phyloP scores from a whole-genome alignment of 2,329 filamentous ascomycete genomes.

The Penicillium italicum region DNA sequence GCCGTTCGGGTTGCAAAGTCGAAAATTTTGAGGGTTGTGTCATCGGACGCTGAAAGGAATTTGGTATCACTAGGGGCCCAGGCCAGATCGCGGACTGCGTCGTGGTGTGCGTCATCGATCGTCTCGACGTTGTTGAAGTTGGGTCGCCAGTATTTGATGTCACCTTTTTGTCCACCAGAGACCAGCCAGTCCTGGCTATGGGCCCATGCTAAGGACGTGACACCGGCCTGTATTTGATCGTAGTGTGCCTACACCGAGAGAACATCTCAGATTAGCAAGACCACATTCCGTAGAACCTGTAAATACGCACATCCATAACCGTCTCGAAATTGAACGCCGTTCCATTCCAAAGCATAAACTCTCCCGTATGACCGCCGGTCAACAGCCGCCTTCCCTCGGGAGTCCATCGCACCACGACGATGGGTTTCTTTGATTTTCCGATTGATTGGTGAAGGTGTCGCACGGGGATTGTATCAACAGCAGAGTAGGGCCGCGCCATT shows the following conservation, averaged over 20 bases:
- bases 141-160: constrained; percentile 97
- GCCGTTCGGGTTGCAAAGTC: constrained; percentile 85
- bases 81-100: constrained; percentile 84
- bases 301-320: constrained; percentile 71
- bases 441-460: constrained; percentile 96
- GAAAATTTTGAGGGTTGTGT: constrained; percentile 89
- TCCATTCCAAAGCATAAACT: constrained; percentile 98
- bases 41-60: constrained; percentile 93
- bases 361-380: constrained; percentile 91
- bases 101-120: constrained; percentile 76
- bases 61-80: constrained; percentile 94
- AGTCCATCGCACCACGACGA: constrained; percentile 97
- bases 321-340: constrained; percentile 99
- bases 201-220: constrained; percentile 62
- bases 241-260: constrained; percentile 65
- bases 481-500: constrained; percentile 65
- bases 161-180: constrained; percentile 89
- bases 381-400: constrained; percentile 88
- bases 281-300: background rate
- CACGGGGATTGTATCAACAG: constrained; percentile 85
- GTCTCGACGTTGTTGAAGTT: constrained; percentile 99
- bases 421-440: constrained; percentile 96
- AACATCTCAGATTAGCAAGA: constrained; percentile 9
- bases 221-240: constrained; percentile 45
- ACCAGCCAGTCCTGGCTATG: constrained; percentile 97